Evolutionary conservation across 2,329 filamentous ascomycete species (phyloP), one percentile per base, ranked within the genome.

Genomic region (Microcera coccophila): DNA sequence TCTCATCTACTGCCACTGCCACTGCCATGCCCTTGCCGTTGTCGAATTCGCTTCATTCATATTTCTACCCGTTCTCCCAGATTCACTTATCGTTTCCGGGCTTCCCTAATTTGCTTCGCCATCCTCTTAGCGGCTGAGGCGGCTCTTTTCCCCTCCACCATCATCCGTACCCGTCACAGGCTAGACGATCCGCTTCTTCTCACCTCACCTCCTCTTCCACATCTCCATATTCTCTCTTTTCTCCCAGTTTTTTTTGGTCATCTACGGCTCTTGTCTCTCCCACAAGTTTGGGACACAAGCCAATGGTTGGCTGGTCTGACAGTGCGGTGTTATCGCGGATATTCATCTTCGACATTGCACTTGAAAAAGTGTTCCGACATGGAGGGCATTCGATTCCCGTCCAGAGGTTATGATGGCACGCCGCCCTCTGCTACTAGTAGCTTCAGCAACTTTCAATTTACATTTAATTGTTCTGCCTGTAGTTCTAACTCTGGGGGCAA

Each of bases 371-470:
- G 42, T 21, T 33, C 26, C 21, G 19, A 42, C 18, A 58, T 59
- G 52, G 20, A 47, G 29, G 48, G 36, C 38, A 48, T 41, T 33
- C 44, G 36, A 22, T 26, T 38, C 32, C 39, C 45, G 18, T 22
- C 47, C 11, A 44, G 38, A 37, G 45, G 41, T 33, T 38, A 43
- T 32, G 42, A 48, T 33, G 40, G 42, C 38, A 43, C 43, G 41
- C 38, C 54, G 8, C 22, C 17, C 36, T 47, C 48, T 29, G 50
- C 55, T 18, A 39, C 51, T 12, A 44, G 51, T 15, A 44, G 40
- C 29, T 38, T 55, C 20, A 47, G 48, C 22, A 49, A 49, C 28
- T 65, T 59, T 32, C 56, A 59, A 17, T 68, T 68, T 35, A 67
- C 65, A 4, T 68, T 68, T 43, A 54, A 50, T 29, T 53, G 52